Percentiles rank a stretch among this genome's conserved stretches.
Evolutionary conservation across 495 filamentous ascomycete species (phyloP).

Genomic region (Lasiosphaeria hispida): DNA sequence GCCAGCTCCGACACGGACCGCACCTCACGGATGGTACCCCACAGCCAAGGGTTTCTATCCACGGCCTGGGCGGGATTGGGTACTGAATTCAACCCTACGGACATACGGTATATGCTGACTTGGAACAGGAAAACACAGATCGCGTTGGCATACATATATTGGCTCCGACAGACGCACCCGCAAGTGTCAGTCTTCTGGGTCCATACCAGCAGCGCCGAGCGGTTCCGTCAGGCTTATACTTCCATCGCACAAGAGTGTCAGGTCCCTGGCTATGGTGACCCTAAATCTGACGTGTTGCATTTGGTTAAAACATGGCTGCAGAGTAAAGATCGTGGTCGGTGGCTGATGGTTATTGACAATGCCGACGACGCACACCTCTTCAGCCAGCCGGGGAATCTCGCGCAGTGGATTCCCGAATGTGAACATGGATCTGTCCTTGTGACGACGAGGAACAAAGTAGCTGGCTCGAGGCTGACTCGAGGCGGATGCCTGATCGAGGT

Average conservation of each 20-base stretch:
- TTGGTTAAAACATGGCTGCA: background rate
- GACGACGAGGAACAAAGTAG: constrained; percentile 24
- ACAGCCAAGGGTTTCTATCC: background rate
- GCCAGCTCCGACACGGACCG: background rate
- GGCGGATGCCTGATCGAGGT: constrained; percentile 22
- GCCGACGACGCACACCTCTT: constrained; percentile 46
- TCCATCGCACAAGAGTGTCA: background rate
- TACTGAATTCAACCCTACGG: no score
- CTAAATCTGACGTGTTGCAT: background rate
- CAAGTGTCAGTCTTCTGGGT: background rate
- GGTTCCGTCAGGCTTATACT: background rate
- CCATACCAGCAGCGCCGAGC: background rate
- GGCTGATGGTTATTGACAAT: constrained; percentile 54
- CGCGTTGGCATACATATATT: background rate
- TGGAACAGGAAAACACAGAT: background rate
- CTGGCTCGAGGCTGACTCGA: constrained; percentile 25
- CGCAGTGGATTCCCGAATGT: no score
- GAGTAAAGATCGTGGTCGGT: constrained; percentile 24
- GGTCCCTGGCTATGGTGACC: no score
- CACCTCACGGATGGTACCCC: background rate
- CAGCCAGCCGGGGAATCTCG: constrained; percentile 3
- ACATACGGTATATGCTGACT: no score
- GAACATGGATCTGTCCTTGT: background rate
- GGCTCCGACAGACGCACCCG: background rate
- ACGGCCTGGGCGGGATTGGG: background rate